Evolutionary conservation across 805 yeast genomes (phyloP).

Genomic region (Hyphopichia homilentoma): DNA sequence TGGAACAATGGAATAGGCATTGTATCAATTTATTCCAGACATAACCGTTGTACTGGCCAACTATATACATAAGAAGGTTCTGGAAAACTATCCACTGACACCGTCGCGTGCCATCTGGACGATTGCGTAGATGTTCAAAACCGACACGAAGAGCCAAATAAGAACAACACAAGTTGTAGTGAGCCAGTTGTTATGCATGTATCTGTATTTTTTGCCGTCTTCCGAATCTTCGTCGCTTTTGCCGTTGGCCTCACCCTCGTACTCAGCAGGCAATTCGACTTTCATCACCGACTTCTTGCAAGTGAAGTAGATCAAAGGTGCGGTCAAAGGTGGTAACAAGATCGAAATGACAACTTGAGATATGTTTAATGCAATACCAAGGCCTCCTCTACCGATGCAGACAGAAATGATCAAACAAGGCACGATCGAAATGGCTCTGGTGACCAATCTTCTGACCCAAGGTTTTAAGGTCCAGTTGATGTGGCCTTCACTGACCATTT

Average conservation of each 20-base stretch:
- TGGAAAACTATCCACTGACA: slow-evolving; percentile 7
- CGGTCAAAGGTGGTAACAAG: slow-evolving; percentile 76
- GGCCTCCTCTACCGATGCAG: slow-evolving; percentile 69
- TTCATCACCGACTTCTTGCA: slow-evolving; percentile 66
- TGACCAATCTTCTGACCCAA: slow-evolving; percentile 73
- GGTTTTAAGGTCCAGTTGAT: slow-evolving; percentile 78
- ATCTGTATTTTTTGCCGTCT: slow-evolving; percentile 29
- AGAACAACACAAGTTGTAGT: slow-evolving; percentile 48
- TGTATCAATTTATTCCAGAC: no score
- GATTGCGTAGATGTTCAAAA: slow-evolving; percentile 65
- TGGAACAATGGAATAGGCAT: no score
- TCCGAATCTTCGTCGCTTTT: slow-evolving; percentile 7
- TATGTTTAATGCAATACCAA: slow-evolving; percentile 70
- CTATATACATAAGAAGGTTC: no score
- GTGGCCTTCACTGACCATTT: slow-evolving; percentile 89
- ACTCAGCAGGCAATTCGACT: slow-evolving; percentile 35
- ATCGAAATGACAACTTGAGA: slow-evolving; percentile 83
- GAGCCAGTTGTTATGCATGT: slow-evolving; percentile 62
- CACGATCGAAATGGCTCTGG: slow-evolving; percentile 72
- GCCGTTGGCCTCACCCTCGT: slow-evolving; percentile 1
- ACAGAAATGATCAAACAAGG: slow-evolving; percentile 77
- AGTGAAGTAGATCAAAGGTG: slow-evolving; percentile 83
- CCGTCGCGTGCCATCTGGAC: slow-evolving; percentile 39
- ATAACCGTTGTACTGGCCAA: no score
- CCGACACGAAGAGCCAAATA: slow-evolving; percentile 69